These are phyloP conservation scores for Ophiocordyceps unilateralis DNA, from an alignment of 2,329 filamentous ascomycete genomes.

Conservation along the genomic window DNA sequence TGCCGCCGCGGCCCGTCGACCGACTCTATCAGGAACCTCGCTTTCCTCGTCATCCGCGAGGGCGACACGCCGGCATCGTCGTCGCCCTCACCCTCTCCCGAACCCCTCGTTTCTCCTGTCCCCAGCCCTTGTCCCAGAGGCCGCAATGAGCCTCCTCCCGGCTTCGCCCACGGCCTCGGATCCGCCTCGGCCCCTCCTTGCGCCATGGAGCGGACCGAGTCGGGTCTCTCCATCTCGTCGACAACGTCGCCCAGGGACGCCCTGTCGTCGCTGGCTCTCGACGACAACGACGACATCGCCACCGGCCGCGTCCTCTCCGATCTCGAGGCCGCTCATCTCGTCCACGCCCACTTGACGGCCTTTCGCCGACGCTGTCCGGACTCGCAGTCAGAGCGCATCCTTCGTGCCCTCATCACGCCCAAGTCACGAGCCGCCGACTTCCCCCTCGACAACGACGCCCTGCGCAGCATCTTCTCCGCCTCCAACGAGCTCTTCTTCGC, in stretches of 20 bases:
- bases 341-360: constrained; percentile 27
- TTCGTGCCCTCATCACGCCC: constrained; percentile 37
- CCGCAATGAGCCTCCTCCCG: neutral
- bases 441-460: constrained; percentile 36
- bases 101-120: constrained; percentile 3
- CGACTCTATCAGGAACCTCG: constrained; percentile 13
- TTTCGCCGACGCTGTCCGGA: constrained; percentile 26
- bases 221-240: constrained; percentile 29
- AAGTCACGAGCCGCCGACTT: constrained; percentile 28
- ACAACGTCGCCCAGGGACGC: constrained; percentile 15
- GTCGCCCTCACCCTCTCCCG: constrained; percentile 4
- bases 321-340: constrained; percentile 27
- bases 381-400: constrained; percentile 38
- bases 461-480: constrained; percentile 40
- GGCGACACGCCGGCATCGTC: constrained; percentile 4
- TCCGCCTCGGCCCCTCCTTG: neutral
- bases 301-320: constrained; percentile 20
- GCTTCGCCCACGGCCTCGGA: neutral
- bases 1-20: neutral
- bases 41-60: constrained; percentile 23
- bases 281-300: constrained; percentile 13
- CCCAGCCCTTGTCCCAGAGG: neutral
- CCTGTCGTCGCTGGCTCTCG: constrained; percentile 7
- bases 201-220: constrained; percentile 30
- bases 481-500: constrained; percentile 47